Evolutionary conservation across 805 yeast genomes (phyloP), one percentile per base, ranked within the genome.

Genomic region (Wickerhamiella hasegawae): DNA sequence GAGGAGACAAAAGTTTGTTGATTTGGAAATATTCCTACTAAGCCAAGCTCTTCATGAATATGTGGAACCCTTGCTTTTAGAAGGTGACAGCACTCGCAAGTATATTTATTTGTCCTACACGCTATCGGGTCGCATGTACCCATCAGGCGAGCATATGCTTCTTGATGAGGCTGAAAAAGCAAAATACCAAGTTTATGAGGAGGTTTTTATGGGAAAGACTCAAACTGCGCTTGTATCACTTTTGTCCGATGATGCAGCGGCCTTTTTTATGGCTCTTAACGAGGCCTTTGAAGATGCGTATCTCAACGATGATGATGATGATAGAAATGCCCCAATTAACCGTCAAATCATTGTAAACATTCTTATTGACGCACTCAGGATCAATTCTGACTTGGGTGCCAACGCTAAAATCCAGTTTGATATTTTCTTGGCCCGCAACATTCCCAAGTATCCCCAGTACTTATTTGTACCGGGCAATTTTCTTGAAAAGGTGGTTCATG

Each of bases 361-460:
- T 3, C 54, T 87, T 24, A 11, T 22, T n/a, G n/a, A n/a, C n/a
- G n/a, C n/a, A n/a, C n/a, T n/a, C n/a, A n/a, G n/a, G n/a, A n/a
- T n/a, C n/a, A n/a, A n/a, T n/a, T n/a, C n/a, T n/a, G n/a, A n/a
- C n/a, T n/a, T n/a, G n/a, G n/a, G n/a, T n/a, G n/a, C n/a, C n/a
- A n/a, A n/a, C n/a, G n/a, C n/a, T n/a, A n/a, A n/a, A n/a, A n/a
- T n/a, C n/a, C n/a, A n/a, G n/a, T n/a, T n/a, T n/a, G n/a, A n/a
- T 16, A 11, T 12, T 16, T 90, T 87, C 48, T 54, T 87, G 23
- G 80, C 87, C 0, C 57, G 87, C 39, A 85, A 80, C 49, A 72
- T 76, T 41, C 77, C 95, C 2, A 90, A 87, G 50, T 87, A 79
- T 52, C 63, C 71, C 10, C 98, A 87, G 54, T 85, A 81, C 42